Base-by-base conservation (phyloP, 768 basidiomycete species). In the Stropharia rugosoannulata region DNA sequence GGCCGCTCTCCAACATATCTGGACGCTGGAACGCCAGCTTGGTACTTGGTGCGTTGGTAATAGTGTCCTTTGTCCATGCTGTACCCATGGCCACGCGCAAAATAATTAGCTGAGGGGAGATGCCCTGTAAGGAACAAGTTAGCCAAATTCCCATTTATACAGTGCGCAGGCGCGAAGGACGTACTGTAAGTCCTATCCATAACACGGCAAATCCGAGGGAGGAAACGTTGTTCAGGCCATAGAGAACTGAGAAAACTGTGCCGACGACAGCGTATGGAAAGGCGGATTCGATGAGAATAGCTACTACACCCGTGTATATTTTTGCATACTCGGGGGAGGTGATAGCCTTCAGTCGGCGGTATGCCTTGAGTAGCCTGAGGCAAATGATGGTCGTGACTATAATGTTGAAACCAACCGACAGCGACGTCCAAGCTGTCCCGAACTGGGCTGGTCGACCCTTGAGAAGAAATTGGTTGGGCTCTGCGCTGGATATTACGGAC, bases 81-180 rank as follows among this genome's bases (percentile, higher is more conserved):
- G 35, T 4, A 22, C 57, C 57, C 51, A 37, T 53, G 5, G 51
- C n/a, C n/a, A 53, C 46, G 1, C 51, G 46, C n/a, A 58, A 42
- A 36, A 58, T 58, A 39, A 58, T 58, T 8, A 49, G 47, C 47
- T 58, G 57, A 11, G 46, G 57, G n/a, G 57, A 29, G 8, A 58
- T 44, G 32, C 45, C 57, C 57, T 58, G 44, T 2, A 40, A 8
- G 29, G 5, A 19, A 27, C 5, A 42, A 35, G n/a, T 39, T 8
- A 38, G 12, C 6, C 36, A 10, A 18, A 11, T 7, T 10, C n/a
- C 16, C 2, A 37, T n/a, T 27, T 38, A 25, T 9, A n/a, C 9
- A 25, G 5, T 22, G 18, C 9, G 6, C n/a, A 35, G 38, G 11
- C 10, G 2, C 5, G 3, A 37, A 45, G 40, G 29, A 58, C 46